A percentile compares a stretch with the other conserved stretches of the same genome.
These are phyloP conservation scores for Cucurbita argyrosperma DNA, from an alignment of 306 rosid genomes.

Conservation along the genomic window DNA sequence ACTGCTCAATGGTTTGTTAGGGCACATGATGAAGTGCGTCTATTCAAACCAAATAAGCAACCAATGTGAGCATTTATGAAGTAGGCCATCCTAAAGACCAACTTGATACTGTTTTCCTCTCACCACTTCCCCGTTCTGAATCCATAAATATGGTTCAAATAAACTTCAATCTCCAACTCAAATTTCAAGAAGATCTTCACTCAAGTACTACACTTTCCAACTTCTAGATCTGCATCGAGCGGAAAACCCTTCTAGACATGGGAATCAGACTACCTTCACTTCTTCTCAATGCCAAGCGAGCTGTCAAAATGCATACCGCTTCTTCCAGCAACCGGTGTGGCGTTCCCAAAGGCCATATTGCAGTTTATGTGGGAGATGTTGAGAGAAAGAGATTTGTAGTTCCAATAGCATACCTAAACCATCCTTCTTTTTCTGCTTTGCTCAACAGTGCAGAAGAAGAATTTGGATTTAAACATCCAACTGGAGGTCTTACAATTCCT, in stretches of 20 bases:
- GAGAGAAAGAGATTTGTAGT: constrained; percentile 18
- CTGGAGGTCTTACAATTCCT: constrained; percentile 43
- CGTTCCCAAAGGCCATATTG: constrained; percentile 33
- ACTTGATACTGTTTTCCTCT: background rate
- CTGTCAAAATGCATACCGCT: background rate
- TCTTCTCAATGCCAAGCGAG: background rate
- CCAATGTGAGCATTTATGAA: constrained; percentile 5
- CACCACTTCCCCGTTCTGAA: background rate
- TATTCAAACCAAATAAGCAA: background rate
- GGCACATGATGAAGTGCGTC: background rate
- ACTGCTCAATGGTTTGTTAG: background rate
- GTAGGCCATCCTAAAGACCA: background rate
- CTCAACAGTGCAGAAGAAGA: constrained; percentile 29
- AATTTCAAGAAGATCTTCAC: background rate
- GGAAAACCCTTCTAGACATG: background rate
- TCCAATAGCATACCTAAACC: constrained; percentile 28
- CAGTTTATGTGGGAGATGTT: constrained; percentile 29
- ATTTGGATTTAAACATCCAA: constrained; percentile 34
- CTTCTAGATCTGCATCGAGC: background rate
- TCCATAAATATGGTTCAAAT: background rate
- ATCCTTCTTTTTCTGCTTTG: constrained; percentile 24
- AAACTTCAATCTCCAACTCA: background rate
- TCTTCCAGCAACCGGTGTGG: background rate
- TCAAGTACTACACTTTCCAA: background rate
- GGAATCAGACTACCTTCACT: constrained; percentile 9